phyloP scores from a whole-genome alignment of 164 flowering plant genomes.

The Chimonanthus salicifolius region DNA sequence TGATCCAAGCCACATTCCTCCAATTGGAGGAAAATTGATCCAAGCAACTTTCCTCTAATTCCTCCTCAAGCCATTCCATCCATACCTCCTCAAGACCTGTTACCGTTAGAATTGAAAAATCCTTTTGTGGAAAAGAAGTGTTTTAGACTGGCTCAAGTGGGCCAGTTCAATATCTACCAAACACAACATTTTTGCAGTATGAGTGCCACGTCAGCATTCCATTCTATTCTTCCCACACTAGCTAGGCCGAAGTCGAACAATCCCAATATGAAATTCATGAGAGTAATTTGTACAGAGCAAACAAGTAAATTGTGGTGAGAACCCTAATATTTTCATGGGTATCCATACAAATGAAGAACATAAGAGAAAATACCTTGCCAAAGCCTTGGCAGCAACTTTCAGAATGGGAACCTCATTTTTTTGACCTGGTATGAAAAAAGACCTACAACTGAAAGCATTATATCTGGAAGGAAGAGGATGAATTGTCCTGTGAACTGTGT shows the following conservation, averaged over 20 bases:
- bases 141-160: background rate
- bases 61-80: too few species aligned
- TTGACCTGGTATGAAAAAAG: constrained; percentile 38
- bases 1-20: too few species aligned
- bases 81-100: too few species aligned
- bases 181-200: too few species aligned
- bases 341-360: background rate
- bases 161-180: too few species aligned
- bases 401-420: constrained; percentile 28
- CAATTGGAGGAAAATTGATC: too few species aligned
- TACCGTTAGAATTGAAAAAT: background rate
- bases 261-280: too few species aligned
- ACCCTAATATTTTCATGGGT: background rate
- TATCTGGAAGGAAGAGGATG: constrained; percentile 22
- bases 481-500: constrained; percentile 21
- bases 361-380: constrained; percentile 36
- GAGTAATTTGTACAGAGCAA: background rate
- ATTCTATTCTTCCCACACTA: too few species aligned
- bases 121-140: background rate
- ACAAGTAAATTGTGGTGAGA: background rate
- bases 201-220: too few species aligned
- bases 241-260: too few species aligned
- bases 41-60: too few species aligned
- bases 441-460: constrained; percentile 41
- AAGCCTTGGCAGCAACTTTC: constrained; percentile 37